Percentiles rank a stretch among this genome's conserved stretches.
phyloP scores from a whole-genome alignment of 2,329 filamentous ascomycete species.

The Beauveria asiatica region DNA sequence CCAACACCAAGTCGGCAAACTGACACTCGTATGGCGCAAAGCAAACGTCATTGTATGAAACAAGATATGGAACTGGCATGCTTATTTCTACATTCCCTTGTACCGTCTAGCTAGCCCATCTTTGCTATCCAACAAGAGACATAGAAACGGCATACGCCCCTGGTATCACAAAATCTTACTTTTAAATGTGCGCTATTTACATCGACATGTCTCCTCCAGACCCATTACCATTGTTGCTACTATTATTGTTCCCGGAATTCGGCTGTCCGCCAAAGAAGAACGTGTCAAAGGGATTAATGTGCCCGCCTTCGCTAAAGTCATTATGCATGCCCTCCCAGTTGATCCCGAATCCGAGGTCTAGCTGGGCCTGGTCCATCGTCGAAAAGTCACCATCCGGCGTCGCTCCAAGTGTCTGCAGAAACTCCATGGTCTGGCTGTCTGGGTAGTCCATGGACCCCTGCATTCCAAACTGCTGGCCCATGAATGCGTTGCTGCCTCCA shows the following conservation, averaged over 20 bases:
- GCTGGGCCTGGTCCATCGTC: conserved; percentile 36
- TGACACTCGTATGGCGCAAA: too few relatives aligned
- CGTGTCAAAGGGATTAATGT: conserved; percentile 61
- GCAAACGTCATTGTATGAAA: too few relatives aligned
- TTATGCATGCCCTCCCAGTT: conserved; percentile 56
- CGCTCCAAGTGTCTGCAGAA: conserved; percentile 37
- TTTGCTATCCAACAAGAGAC: too few relatives aligned
- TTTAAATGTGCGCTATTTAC: neutral
- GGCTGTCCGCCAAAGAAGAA: conserved; percentile 57
- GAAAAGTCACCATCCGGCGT: conserved; percentile 24
- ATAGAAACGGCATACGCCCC: too few relatives aligned
- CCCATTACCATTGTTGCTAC: conserved; percentile 3
- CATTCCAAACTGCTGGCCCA: conserved; percentile 25
- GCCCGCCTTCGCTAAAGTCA: conserved; percentile 51
- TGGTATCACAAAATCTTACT: neutral
- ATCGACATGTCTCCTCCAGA: neutral
- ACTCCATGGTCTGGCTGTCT: conserved; percentile 43
- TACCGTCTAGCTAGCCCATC: too few relatives aligned
- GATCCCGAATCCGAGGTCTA: conserved; percentile 59
- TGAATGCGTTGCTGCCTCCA: conserved; percentile 22
- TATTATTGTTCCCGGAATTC: neutral
- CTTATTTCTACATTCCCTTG: too few relatives aligned
- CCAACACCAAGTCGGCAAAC: too few relatives aligned
- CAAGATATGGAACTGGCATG: too few relatives aligned
- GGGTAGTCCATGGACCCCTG: conserved; percentile 31